A percentile compares a stretch with the other conserved stretches of the same genome.
Conservation (phyloP, 1,284 basidiomycete species). For the Apiotrichum siamense region DNA sequence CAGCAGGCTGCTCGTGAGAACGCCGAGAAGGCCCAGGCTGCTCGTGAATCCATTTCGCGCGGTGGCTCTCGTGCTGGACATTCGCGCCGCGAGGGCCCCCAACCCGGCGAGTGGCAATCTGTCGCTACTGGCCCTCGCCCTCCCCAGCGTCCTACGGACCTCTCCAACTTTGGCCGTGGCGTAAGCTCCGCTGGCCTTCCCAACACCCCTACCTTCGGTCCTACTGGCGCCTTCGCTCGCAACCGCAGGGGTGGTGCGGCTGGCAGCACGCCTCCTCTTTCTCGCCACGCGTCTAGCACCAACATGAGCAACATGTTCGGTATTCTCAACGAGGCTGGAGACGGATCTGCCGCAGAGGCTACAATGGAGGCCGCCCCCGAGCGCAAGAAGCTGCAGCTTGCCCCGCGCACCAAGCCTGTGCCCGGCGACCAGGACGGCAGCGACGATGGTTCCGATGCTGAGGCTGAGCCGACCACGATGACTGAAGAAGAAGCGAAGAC, state of each 20-base stretch:
- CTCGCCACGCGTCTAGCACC: constrained; percentile 66
- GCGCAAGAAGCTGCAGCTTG: constrained; percentile 67
- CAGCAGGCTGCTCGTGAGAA: constrained; percentile 71
- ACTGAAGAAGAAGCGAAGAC: constrained; percentile 64
- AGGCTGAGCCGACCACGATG: constrained; percentile 53
- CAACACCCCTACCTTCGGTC: constrained; percentile 64
- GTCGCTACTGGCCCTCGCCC: constrained; percentile 54
- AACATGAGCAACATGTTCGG: constrained; percentile 92
- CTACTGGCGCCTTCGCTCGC: constrained; percentile 70
- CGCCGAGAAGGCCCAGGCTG: constrained; percentile 60
- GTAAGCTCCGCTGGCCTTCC: constrained; percentile 76
- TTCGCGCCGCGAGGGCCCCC: constrained; percentile 53
- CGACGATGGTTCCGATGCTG: constrained; percentile 50
- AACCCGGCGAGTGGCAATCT: constrained; percentile 75
- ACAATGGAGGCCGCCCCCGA: constrained; percentile 53
- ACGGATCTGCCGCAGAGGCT: constrained; percentile 35
- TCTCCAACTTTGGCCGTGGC: constrained; percentile 69
- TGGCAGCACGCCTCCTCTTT: constrained; percentile 58
- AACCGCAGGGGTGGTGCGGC: constrained; percentile 55
- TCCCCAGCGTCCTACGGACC: constrained; percentile 61
- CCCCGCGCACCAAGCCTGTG: constrained; percentile 57
- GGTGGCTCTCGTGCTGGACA: constrained; percentile 84
- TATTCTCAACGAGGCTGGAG: constrained; percentile 58
- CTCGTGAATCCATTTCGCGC: constrained; percentile 57
- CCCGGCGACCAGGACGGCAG: constrained; percentile 23